Evolutionary conservation across 495 filamentous ascomycete species (phyloP).

Genomic region (Podospora pseudocomata): DNA sequence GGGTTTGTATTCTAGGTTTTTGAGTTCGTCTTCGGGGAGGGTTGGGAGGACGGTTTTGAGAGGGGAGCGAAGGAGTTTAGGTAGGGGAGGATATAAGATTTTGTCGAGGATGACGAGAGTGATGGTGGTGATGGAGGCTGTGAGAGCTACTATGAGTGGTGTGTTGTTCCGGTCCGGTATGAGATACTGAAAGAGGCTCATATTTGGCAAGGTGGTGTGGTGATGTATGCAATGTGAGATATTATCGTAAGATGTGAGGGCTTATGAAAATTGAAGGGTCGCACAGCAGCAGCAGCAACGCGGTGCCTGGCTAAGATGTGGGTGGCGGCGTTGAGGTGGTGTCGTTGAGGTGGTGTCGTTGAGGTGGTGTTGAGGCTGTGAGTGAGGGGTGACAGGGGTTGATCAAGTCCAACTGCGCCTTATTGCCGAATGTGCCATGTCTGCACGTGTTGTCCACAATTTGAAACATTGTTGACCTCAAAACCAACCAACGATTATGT

Average conservation of each 20-base stretch:
- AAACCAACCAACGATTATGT: background rate
- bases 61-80: constrained; percentile 35
- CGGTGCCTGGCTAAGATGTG: background rate
- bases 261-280: background rate
- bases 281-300: background rate
- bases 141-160: constrained; percentile 19
- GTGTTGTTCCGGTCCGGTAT: constrained; percentile 4
- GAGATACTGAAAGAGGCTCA: constrained; percentile 4
- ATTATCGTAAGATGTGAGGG: background rate
- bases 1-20: constrained; percentile 34
- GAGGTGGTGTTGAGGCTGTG: background rate
- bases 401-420: background rate
- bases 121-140: constrained; percentile 33
- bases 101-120: constrained; percentile 31
- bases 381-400: background rate
- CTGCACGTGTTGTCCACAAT: background rate
- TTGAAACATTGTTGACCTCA: background rate
- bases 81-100: constrained; percentile 34
- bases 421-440: background rate
- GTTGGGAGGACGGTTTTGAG: constrained; percentile 34
- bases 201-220: background rate
- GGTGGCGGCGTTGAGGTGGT: no score
- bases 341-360: background rate
- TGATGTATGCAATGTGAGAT: background rate
- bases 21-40: constrained; percentile 30